Conservation (phyloP, 2,329 filamentous ascomycete species). For the Colletotrichum neosansevieriae region DNA sequence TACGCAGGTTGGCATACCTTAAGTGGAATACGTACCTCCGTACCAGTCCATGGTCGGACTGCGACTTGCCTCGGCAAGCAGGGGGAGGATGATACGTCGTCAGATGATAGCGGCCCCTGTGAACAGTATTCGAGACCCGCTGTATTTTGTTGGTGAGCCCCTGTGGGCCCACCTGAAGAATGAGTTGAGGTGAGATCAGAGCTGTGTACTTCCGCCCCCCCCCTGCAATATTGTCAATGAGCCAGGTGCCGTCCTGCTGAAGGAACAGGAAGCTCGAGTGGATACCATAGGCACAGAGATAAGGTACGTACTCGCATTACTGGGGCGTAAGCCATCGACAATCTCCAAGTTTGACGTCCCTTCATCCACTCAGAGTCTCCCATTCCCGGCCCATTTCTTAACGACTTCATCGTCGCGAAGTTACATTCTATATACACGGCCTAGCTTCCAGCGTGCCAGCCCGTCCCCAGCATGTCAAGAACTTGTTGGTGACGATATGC, state of each 20-base stretch:
- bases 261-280: conserved; percentile 21
- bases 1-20: too few relatives aligned
- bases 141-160: background rate
- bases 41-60: too few relatives aligned
- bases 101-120: conserved; percentile 1
- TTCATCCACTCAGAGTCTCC: conserved; percentile 13
- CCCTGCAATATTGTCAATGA: background rate
- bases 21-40: too few relatives aligned
- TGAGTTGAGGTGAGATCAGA: too few relatives aligned
- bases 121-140: background rate
- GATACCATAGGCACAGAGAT: background rate
- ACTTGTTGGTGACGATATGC: conserved; percentile 6
- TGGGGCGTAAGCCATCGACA: conserved; percentile 12
- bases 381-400: conserved; percentile 15
- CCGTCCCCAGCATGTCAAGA: conserved; percentile 17
- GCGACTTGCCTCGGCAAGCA: background rate
- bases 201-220: background rate
- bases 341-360: conserved; percentile 15
- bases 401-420: conserved; percentile 29
- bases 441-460: conserved; percentile 20
- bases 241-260: conserved; percentile 2
- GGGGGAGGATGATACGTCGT: background rate
- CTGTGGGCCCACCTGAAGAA: background rate
- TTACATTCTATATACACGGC: conserved; percentile 24
- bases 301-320: conserved; percentile 6